phyloP scores from a whole-genome alignment of 768 basidiomycete species.

The Panaeolus papilionaceus region DNA sequence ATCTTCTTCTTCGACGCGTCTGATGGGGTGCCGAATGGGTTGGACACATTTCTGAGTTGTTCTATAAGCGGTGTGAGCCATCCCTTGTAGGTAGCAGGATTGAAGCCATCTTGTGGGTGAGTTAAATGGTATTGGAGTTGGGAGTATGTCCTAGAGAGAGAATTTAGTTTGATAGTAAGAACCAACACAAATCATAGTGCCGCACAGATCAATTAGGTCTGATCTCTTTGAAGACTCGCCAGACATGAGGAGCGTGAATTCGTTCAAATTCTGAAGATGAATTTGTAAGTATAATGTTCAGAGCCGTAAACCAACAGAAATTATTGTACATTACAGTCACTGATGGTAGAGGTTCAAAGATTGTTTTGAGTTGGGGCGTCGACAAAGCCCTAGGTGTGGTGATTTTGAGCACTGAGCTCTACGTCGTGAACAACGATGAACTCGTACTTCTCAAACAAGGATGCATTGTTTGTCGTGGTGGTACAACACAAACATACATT shows the following conservation, averaged over 20 bases:
- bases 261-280: not conserved
- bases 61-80: constrained; percentile 62
- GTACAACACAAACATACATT: not conserved
- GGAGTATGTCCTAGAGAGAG: constrained; percentile 59
- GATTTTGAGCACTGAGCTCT: constrained; percentile 10
- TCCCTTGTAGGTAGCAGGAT: constrained; percentile 62
- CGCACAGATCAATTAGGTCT: constrained; percentile 75
- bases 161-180: constrained; percentile 9
- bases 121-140: constrained; percentile 55
- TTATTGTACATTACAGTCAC: not conserved
- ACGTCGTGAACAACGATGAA: constrained; percentile 18
- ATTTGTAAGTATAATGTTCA: not conserved
- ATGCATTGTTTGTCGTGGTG: constrained; percentile 2
- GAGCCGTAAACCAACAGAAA: not conserved
- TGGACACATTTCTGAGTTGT: constrained; percentile 61
- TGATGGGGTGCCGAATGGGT: constrained; percentile 75
- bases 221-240: constrained; percentile 65
- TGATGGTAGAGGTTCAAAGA: not conserved
- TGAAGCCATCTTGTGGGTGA: constrained; percentile 63
- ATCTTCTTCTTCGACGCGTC: constrained; percentile 69
- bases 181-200: constrained; percentile 11
- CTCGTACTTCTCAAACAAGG: constrained; percentile 6
- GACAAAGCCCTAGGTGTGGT: not conserved
- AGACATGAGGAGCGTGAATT: constrained; percentile 39
- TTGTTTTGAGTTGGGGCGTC: not conserved